Base-by-base conservation (phyloP, 2,329 filamentous ascomycete genomes). In the Claviceps sp. region DNA sequence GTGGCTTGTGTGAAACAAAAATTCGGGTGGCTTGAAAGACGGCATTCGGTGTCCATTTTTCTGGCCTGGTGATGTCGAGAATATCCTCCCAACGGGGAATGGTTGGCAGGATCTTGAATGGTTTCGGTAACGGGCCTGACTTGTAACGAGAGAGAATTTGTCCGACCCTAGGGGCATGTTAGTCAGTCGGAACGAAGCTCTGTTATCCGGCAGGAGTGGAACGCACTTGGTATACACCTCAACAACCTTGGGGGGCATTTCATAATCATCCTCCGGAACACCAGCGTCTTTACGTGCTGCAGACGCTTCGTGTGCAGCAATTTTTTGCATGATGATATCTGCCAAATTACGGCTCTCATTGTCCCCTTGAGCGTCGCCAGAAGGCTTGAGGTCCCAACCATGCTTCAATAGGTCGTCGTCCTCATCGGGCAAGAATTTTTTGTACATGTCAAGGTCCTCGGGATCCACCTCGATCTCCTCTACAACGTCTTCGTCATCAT, bases 21-120 rank as follows among this genome's bases (percentile, higher is more conserved):
- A 98, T 87, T 59, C 86, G 84, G 16, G 91, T 97, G 22, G 88
- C 90, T 62, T 90, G 88, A 67, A 88, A 95, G 60, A 85, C 81
- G 47, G 88, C 67, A 62, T 95, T 89, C 20, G 88, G 74, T 1
- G 88, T 88, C 76, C 76, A 79, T 51, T 66, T 69, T 47, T 93
- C 85, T 4, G 91, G 90, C 34, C 82, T 78, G n/a, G 89, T 95
- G 52, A 95, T 80, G 57, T 83, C 76, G 59, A 95, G 79, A 40
- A 95, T 86, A 20, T 88, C 86, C 64, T 93, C 87, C 89, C 90
- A 97, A 61, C 93, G 68, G 7, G 89, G 89, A 14, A 97, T 81
- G 0, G 89, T 90, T 2, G 93, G 93, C 8, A 98, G 78, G 57
- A 97, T 89, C 70, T 97, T 97, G 77, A 98, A 95, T 0, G 91